Evolutionary conservation across 495 filamentous ascomycete genomes (phyloP), one percentile per base, ranked within the genome.

Genomic region (Penicillium arizonense): DNA sequence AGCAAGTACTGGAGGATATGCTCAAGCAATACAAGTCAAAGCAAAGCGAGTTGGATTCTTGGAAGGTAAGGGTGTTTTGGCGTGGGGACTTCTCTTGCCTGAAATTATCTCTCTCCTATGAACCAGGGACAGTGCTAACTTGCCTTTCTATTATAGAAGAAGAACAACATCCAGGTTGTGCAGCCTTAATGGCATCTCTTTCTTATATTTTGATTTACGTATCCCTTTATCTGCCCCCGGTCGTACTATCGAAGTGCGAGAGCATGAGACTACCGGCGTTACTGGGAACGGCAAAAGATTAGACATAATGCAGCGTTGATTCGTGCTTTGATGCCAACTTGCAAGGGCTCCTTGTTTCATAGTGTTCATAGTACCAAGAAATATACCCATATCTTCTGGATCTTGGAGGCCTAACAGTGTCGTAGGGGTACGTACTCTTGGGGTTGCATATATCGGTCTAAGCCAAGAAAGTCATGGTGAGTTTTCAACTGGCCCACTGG

Each of bases 151-250:
- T 26, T 63, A 63, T 66, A 97, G 94, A 96, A 96, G 69, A 97
- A 97, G 85, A 96, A 98, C 75, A 96, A 97, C 64, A 83, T 98
- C 50, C 93, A 97, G 70, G 90, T 98, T 53, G 92, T 98, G 47
- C 85, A 87, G 65, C 89, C 94, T 70, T 88, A 76, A 12, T 32
- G 75, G 37, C 26, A 23, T 38, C 16, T 28, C 21, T 41, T 5
- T 16, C 14, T 14, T 20, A 24, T 30, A 5, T 50, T 53, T 56
- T 46, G 35, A 61, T 55, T 53, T 39, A 35, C 37, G 41, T 50
- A 24, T 52, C 28, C 28, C 28, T 5, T 30, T 30, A 8, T 7
- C 8, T 30, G 28, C 43, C 28, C 41, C 23, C 32, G 41, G 35
- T 32, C 30, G 21, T 48, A 36, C 37, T 33, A 48, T 37, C 34